Conservation (phyloP, 108 stramenopile species). For the Nitzschia sp. region DNA sequence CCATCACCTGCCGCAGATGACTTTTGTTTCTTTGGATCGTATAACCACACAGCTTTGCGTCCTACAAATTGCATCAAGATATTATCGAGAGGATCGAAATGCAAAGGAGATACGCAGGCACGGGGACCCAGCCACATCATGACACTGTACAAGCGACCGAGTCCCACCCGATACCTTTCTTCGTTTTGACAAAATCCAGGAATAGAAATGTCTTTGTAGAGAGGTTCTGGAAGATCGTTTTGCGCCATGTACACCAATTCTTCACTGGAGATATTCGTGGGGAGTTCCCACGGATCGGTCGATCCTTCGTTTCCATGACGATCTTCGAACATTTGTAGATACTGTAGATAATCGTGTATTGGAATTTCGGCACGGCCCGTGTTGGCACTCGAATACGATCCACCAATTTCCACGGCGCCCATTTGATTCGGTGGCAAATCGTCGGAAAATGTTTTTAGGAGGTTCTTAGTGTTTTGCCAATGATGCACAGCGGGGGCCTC, state of each 20-base stretch:
- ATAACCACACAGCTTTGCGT: slow-evolving; percentile 58
- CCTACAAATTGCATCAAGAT: slow-evolving; percentile 74
- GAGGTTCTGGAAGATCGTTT: slow-evolving; percentile 54
- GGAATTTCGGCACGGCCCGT: slow-evolving; percentile 44
- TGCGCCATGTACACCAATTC: slow-evolving; percentile 82
- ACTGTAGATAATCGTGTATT: slow-evolving; percentile 65
- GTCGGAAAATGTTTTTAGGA: no score
- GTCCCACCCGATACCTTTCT: slow-evolving; percentile 40
- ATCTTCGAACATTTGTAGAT: slow-evolving; percentile 55
- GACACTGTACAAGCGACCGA: slow-evolving; percentile 61
- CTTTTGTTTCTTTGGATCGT: slow-evolving; percentile 26
- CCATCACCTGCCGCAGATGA: neutral
- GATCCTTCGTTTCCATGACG: slow-evolving; percentile 31
- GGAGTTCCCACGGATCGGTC: neutral
- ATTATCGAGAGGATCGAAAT: slow-evolving; percentile 85
- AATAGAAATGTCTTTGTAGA: slow-evolving; percentile 54
- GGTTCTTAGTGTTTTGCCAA: slow-evolving; percentile 53
- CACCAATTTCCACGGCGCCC: slow-evolving; percentile 67
- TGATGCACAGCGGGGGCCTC: slow-evolving; percentile 43
- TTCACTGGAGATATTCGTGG: slow-evolving; percentile 19
- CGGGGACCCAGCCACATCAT: slow-evolving; percentile 84
- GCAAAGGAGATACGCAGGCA: slow-evolving; percentile 66
- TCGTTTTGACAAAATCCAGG: slow-evolving; percentile 60
- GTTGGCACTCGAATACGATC: slow-evolving; percentile 38
- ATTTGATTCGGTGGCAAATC: slow-evolving; percentile 51